These are phyloP conservation scores for Blastocystis hominis DNA, from an alignment of 352 stramenopile species.

Conservation along the genomic window DNA sequence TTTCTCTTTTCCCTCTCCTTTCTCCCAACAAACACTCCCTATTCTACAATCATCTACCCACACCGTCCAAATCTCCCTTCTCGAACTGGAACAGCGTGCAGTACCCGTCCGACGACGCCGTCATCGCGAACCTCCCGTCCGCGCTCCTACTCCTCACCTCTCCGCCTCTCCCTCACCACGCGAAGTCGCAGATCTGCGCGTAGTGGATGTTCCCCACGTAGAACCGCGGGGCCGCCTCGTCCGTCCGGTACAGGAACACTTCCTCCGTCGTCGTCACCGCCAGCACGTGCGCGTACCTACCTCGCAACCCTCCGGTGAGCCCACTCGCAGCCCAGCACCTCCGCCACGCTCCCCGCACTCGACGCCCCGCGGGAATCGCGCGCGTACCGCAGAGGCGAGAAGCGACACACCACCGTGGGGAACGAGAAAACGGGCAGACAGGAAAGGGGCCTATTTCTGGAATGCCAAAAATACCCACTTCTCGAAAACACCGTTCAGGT, in stretches of 20 bases:
- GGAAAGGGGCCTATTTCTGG: not conserved
- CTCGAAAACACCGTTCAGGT: slow-evolving; percentile 43
- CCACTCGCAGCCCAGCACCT: not conserved
- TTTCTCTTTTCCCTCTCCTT: too few relatives aligned
- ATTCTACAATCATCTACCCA: too few relatives aligned
- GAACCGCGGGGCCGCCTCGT: not conserved
- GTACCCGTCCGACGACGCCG: slow-evolving; percentile 38
- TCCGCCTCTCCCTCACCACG: not conserved
- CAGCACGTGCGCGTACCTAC: slow-evolving; percentile 10
- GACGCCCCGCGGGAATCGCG: not conserved
- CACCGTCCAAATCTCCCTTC: not conserved
- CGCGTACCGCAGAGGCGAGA: not conserved
- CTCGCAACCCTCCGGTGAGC: not conserved
- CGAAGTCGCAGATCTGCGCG: slow-evolving; percentile 46
- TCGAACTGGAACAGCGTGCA: slow-evolving; percentile 42
- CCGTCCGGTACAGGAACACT: slow-evolving; percentile 13
- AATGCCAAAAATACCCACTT: not conserved
- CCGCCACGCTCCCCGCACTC: not conserved
- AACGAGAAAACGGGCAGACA: slow-evolving; percentile 8
- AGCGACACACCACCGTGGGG: slow-evolving; percentile 12
- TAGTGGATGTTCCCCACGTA: slow-evolving; percentile 52
- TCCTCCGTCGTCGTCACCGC: slow-evolving; percentile 36
- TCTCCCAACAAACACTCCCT: too few relatives aligned
- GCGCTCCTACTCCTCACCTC: not conserved
- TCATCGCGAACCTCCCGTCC: not conserved